phyloP scores from a whole-genome alignment of 345 rosid genomes.

The Boechera stricta region DNA sequence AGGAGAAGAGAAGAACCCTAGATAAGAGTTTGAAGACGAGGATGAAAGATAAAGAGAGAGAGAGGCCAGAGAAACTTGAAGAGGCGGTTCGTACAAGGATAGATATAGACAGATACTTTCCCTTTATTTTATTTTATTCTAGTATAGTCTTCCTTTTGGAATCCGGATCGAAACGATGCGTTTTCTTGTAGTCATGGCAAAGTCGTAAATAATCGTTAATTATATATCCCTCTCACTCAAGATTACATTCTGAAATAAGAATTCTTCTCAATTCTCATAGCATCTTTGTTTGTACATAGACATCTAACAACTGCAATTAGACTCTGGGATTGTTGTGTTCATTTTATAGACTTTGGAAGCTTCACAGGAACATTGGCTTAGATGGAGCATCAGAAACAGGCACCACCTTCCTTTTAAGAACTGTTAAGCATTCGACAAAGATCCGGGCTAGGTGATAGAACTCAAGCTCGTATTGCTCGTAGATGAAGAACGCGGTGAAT shows the following conservation, averaged over 20 bases:
- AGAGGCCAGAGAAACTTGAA: constrained; percentile 2
- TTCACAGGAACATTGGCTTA: constrained; percentile 46
- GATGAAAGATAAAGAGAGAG: background rate
- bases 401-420: constrained; percentile 40
- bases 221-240: background rate
- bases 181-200: constrained; percentile 11
- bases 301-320: constrained; percentile 18
- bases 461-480: constrained; percentile 83
- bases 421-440: constrained; percentile 38
- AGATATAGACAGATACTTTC: background rate
- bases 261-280: background rate
- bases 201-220: background rate
- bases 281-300: constrained; percentile 15
- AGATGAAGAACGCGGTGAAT: constrained; percentile 77
- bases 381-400: constrained; percentile 43
- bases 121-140: background rate
- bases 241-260: constrained; percentile 24
- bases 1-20: constrained; percentile 43
- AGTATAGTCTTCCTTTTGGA: background rate
- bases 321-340: constrained; percentile 2
- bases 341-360: constrained; percentile 9
- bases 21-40: constrained; percentile 28
- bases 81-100: constrained; percentile 24
- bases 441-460: constrained; percentile 54
- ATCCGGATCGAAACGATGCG: constrained; percentile 1